A percentile compares a stretch with the other conserved stretches of the same genome.
These are phyloP conservation scores for Macaranga tanarius DNA, from an alignment of 441 rosid species.

Conservation along the genomic window DNA sequence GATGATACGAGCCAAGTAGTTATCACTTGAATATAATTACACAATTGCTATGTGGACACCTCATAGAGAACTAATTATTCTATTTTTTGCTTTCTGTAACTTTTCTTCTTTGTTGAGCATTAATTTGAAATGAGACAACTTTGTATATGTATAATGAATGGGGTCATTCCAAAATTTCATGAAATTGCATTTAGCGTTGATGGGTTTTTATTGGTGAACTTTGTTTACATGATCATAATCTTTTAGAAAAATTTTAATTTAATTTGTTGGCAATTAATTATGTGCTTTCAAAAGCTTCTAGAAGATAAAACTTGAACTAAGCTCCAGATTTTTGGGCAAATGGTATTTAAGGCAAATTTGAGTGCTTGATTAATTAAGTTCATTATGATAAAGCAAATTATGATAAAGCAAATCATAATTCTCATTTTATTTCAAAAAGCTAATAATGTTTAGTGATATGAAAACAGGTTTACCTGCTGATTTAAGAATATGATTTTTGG, in stretches of 20 bases:
- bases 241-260: not conserved
- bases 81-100: slow-evolving; percentile 16
- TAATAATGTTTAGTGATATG: too few species aligned
- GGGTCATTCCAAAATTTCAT: slow-evolving; percentile 3
- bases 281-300: not conserved
- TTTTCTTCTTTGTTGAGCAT: slow-evolving; percentile 9
- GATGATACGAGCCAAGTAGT: slow-evolving; percentile 10
- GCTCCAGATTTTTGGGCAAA: too few species aligned
- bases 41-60: slow-evolving; percentile 26
- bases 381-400: too few species aligned
- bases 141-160: not conserved
- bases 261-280: not conserved
- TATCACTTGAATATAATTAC: slow-evolving; percentile 30
- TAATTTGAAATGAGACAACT: slow-evolving; percentile 12
- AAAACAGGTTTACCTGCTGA: too few species aligned
- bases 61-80: slow-evolving; percentile 23
- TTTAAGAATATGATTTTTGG: too few species aligned
- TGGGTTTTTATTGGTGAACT: not conserved
- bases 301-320: too few species aligned
- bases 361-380: too few species aligned
- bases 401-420: too few species aligned
- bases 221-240: not conserved
- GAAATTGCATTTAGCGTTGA: not conserved
- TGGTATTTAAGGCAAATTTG: too few species aligned
- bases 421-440: too few species aligned